Percentiles rank a stretch among this genome's conserved stretches.
phyloP scores from a whole-genome alignment of 2,329 filamentous ascomycete genomes.

The Colletotrichum sp. region DNA sequence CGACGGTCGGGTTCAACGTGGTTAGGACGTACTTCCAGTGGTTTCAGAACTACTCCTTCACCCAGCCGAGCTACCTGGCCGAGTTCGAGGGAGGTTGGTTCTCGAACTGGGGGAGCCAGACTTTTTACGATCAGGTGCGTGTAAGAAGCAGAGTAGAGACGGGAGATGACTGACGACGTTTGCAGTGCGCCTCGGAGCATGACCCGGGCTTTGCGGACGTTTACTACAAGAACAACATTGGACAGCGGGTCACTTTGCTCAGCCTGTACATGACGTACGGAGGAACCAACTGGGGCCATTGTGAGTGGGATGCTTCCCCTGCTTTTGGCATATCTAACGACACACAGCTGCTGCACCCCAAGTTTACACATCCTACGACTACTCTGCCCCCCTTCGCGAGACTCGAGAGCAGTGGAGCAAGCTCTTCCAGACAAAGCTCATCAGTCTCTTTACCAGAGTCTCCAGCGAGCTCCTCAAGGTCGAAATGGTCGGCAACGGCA shows the following conservation, averaged over 20 bases:
- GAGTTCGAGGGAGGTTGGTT: slow-evolving; percentile 61
- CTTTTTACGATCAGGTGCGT: slow-evolving; percentile 50
- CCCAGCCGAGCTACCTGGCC: slow-evolving; percentile 56
- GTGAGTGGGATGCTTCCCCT: not conserved
- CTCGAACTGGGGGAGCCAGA: slow-evolving; percentile 53
- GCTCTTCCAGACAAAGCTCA: slow-evolving; percentile 58
- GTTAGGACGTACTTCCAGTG: slow-evolving; percentile 60
- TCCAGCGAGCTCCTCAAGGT: slow-evolving; percentile 55
- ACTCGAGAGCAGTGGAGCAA: slow-evolving; percentile 58
- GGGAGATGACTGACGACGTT: slow-evolving; percentile 57
- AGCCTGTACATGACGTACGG: slow-evolving; percentile 82
- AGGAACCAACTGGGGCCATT: slow-evolving; percentile 84
- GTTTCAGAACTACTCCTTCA: slow-evolving; percentile 60
- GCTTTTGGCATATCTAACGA: not conserved
- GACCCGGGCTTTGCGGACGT: slow-evolving; percentile 77
- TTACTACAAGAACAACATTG: slow-evolving; percentile 79
- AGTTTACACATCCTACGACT: slow-evolving; percentile 64
- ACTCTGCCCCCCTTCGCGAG: slow-evolving; percentile 57
- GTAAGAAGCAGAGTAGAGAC: no score
- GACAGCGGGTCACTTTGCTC: slow-evolving; percentile 69
- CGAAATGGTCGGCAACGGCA: slow-evolving; percentile 60
- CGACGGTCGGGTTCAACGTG: slow-evolving; percentile 34
- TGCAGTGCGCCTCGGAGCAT: slow-evolving; percentile 63
- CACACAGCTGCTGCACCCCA: slow-evolving; percentile 36
- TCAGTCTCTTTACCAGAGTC: slow-evolving; percentile 58